A percentile compares a stretch with the other conserved stretches of the same genome.
Evolutionary conservation across 441 rosid species (phyloP).

Genomic region (Biscutella auriculata): DNA sequence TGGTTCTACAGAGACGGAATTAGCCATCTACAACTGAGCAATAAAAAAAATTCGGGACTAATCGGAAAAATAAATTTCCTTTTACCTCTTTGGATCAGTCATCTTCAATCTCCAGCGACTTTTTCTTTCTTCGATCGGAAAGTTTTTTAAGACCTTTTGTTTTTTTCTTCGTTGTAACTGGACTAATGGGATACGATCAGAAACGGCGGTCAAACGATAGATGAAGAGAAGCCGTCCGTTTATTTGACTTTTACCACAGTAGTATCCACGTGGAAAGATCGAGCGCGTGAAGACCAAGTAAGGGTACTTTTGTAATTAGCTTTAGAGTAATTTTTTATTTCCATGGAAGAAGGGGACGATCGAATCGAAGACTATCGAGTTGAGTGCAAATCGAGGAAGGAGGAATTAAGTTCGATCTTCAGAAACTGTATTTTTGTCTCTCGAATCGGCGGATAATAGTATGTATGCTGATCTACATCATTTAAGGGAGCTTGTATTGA

Average conservation of each 20-base stretch:
- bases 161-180: neutral
- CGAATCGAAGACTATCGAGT: constrained; percentile 12
- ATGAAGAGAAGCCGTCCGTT: constrained; percentile 14
- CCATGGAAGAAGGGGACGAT: neutral
- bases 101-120: constrained; percentile 12
- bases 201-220: neutral
- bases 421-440: neutral
- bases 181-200: neutral
- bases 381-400: constrained; percentile 4
- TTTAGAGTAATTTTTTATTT: neutral
- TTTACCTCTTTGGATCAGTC: constrained; percentile 20
- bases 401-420: constrained; percentile 2
- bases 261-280: neutral
- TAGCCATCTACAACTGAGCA: too few relatives aligned
- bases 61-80: neutral
- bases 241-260: constrained; percentile 6
- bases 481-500: constrained; percentile 3
- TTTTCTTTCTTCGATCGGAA: constrained; percentile 4
- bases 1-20: neutral
- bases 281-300: neutral
- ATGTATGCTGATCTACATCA: neutral
- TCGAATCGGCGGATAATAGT: neutral
- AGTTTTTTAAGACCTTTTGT: neutral
- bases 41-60: neutral
- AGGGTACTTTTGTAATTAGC: constrained; percentile 16